Evolutionary conservation across 768 basidiomycete species (phyloP), one percentile per base, ranked within the genome.

Genomic region (Collybia mongolica): DNA sequence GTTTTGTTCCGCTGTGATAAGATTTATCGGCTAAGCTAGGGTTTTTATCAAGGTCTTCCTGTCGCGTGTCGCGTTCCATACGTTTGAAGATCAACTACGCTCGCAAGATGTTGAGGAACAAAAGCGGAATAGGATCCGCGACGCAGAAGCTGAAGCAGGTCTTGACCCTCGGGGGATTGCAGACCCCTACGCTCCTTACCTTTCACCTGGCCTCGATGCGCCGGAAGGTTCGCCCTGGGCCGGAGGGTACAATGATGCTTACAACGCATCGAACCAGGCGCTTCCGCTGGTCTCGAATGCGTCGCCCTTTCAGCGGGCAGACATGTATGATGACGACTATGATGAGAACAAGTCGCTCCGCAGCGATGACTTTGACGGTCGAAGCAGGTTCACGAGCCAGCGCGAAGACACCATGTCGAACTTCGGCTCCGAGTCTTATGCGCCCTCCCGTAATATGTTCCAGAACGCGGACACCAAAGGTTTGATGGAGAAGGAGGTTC

Each of bases 391-490:
- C 46, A 91, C 90, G 0, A 87, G 83, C 48, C 80, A 88, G 54
- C 80, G 84, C 23, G 90, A 90, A 52, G 91, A 93, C 39, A 79
- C 84, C 0, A 76, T 76, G 40, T 93, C 90, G 0, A 88, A 90
- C 60, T 86, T 89, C 56, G 93, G 93, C 3, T 90, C 90, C 2
- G 94, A 97, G 63, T 90, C 89, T 0, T 98, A 97, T 59, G 95
- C 94, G 0, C 95, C 95, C 0, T 93, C 91, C 0, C 72, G 92
- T 26, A 97, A 97, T 59, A 98, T 97, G 95, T 97, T 98, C 80
- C 86, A 89, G 56, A 84, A 83, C 53, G 77, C 83, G 1, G 88
- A 93, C 54, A 88, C 84, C 64, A 81, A 84, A 54, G 85, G 78
- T 5, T 58, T 88, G 37, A 68, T 80, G 32, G 88, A 90, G 55